Conservation (phyloP, 106 monocot genomes). For the Dioscorea zingiberensis region DNA sequence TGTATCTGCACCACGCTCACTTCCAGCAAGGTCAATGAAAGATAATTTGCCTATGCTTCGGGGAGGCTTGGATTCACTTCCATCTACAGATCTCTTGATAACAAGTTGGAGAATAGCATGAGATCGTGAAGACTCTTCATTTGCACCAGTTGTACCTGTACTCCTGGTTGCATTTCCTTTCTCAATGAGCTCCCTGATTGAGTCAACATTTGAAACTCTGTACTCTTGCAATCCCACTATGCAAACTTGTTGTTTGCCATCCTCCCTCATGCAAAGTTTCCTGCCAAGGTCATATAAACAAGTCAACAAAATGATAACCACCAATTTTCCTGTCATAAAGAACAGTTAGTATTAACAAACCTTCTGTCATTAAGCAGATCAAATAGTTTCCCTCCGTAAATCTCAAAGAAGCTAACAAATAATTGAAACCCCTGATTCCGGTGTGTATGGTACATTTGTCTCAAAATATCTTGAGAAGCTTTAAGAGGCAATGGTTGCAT, state of each 20-base stretch:
- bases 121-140: constrained; percentile 98
- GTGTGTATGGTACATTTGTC: constrained; percentile 76
- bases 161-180: constrained; percentile 94
- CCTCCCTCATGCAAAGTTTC: constrained; percentile 98
- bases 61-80: constrained; percentile 66
- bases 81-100: constrained; percentile 73
- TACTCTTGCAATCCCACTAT: constrained; percentile 94
- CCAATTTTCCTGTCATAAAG: background rate
- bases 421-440: constrained; percentile 84
- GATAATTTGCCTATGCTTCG: constrained; percentile 79
- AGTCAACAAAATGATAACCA: background rate
- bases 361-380: constrained; percentile 92
- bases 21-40: constrained; percentile 96
- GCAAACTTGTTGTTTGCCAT: constrained; percentile 97
- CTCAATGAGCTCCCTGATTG: constrained; percentile 81
- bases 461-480: constrained; percentile 88
- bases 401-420: constrained; percentile 97
- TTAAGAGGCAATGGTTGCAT: constrained; percentile 94
- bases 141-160: constrained; percentile 95
- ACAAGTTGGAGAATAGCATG: constrained; percentile 99
- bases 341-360: constrained; percentile 22
- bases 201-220: constrained; percentile 67
- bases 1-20: constrained; percentile 98
- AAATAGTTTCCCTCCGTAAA: constrained; percentile 96
- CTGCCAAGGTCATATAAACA: constrained; percentile 27